A percentile compares a stretch with the other conserved stretches of the same genome.
Conservation (phyloP, 2,329 filamentous ascomycete genomes). For the Colletotrichum trifolii region DNA sequence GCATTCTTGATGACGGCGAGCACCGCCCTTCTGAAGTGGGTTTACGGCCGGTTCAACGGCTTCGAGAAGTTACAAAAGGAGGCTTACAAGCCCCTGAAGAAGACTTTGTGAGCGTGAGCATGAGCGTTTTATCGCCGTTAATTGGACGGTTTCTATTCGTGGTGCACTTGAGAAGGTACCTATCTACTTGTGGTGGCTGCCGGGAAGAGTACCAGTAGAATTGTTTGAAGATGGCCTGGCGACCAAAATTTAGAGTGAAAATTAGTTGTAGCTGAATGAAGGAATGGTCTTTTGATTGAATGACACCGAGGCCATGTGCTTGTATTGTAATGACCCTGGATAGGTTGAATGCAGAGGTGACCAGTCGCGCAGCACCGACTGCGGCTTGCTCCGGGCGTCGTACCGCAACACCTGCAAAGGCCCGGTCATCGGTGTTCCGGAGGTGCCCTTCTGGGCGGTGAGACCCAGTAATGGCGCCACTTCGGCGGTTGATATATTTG, state of each 20-base stretch:
- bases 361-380: slow-evolving; percentile 4
- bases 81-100: slow-evolving; percentile 46
- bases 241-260: too few species aligned
- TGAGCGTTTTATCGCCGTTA: background rate
- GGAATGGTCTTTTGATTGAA: too few species aligned
- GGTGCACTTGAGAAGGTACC: too few species aligned
- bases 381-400: slow-evolving; percentile 7
- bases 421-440: slow-evolving; percentile 17
- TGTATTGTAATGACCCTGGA: background rate
- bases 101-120: slow-evolving; percentile 32
- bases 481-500: slow-evolving; percentile 12
- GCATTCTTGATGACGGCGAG: slow-evolving; percentile 78
- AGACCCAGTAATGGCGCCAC: slow-evolving; percentile 28
- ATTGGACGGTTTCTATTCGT: too few species aligned
- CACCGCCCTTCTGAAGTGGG: slow-evolving; percentile 74
- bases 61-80: slow-evolving; percentile 53
- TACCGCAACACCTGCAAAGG: slow-evolving; percentile 15
- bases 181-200: too few species aligned
- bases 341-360: slow-evolving; percentile 7
- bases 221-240: too few species aligned
- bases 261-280: too few species aligned
- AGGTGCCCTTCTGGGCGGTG: slow-evolving; percentile 21
- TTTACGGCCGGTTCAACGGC: slow-evolving; percentile 76
- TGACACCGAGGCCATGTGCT: slow-evolving; percentile 9
- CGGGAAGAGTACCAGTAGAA: too few species aligned